These are phyloP conservation scores for Prunella vulgaris DNA, from an alignment of 257 asterid species.

Conservation along the genomic window DNA sequence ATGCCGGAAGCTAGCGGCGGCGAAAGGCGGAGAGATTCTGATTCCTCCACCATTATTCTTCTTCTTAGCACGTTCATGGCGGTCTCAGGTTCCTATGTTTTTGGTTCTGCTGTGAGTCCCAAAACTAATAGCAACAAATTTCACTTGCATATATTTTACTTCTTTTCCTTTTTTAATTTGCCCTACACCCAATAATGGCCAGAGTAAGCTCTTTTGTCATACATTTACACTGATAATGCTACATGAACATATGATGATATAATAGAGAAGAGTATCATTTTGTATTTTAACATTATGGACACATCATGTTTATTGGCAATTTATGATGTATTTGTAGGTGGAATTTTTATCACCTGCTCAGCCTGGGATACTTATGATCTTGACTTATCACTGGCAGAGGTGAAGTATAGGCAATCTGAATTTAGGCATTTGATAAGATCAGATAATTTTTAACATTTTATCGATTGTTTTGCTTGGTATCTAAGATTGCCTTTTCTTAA, in stretches of 20 bases:
- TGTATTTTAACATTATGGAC: neutral
- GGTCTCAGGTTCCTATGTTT: constrained; percentile 76
- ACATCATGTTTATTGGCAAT: neutral
- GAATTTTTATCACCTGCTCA: constrained; percentile 89
- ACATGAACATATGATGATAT: neutral
- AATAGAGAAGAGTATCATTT: neutral
- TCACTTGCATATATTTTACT: neutral
- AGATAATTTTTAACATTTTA: no score
- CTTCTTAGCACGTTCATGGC: constrained; percentile 68
- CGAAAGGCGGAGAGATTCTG: no score
- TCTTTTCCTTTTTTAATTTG: neutral
- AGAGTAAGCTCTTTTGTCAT: no score
- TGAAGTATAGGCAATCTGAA: no score
- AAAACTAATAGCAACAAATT: neutral
- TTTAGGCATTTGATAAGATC: no score
- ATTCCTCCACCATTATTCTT: constrained; percentile 44
- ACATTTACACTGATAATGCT: no score
- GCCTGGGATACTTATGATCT: constrained; percentile 65
- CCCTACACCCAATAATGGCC: neutral
- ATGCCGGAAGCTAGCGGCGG: constrained; percentile 20
- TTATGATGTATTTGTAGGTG: constrained; percentile 49
- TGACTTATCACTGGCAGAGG: constrained; percentile 69
- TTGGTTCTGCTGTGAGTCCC: constrained; percentile 83
- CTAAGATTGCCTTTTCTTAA: no score
- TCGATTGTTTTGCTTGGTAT: no score